Conservation (phyloP, 352 stramenopile genomes). For the Hyaloperonospora arabidopsidis region DNA sequence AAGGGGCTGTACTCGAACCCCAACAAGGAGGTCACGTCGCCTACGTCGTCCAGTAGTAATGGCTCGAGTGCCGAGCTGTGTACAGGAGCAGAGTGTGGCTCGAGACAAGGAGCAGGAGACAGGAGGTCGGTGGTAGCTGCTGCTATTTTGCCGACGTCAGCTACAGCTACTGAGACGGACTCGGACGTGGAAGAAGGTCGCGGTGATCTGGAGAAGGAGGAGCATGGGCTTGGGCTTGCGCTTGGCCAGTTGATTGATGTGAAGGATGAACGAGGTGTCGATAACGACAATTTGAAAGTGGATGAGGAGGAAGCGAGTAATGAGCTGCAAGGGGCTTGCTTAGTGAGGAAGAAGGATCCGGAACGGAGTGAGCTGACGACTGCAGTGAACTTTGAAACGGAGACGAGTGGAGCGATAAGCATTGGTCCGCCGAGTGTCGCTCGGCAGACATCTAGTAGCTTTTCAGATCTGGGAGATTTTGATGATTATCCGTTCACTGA, state of each 20-base stretch:
- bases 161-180: conserved; percentile 27
- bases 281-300: conserved; percentile 6
- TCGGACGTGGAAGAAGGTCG: conserved; percentile 23
- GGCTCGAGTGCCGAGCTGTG: conserved; percentile 31
- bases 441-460: conserved; percentile 80
- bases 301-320: conserved; percentile 27
- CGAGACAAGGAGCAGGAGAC: conserved; percentile 3
- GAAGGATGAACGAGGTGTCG: conserved; percentile 14
- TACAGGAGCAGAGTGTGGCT: not conserved
- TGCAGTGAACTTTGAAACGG: conserved; percentile 57
- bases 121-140: not conserved
- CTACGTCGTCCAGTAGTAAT: conserved; percentile 55
- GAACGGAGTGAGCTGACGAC: conserved; percentile 50
- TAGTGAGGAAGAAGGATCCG: conserved; percentile 20
- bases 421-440: conserved; percentile 38
- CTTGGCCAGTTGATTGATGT: conserved; percentile 3
- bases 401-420: conserved; percentile 31
- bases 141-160: conserved; percentile 15
- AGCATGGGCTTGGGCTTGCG: conserved; percentile 9
- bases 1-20: conserved; percentile 24
- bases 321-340: conserved; percentile 13
- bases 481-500: conserved; percentile 76
- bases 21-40: conserved; percentile 33
- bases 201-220: conserved; percentile 23
- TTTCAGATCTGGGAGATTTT: conserved; percentile 81